These are phyloP conservation scores for Hylodesmum podocarpum DNA, from an alignment of 306 rosid genomes.

Conservation along the genomic window DNA sequence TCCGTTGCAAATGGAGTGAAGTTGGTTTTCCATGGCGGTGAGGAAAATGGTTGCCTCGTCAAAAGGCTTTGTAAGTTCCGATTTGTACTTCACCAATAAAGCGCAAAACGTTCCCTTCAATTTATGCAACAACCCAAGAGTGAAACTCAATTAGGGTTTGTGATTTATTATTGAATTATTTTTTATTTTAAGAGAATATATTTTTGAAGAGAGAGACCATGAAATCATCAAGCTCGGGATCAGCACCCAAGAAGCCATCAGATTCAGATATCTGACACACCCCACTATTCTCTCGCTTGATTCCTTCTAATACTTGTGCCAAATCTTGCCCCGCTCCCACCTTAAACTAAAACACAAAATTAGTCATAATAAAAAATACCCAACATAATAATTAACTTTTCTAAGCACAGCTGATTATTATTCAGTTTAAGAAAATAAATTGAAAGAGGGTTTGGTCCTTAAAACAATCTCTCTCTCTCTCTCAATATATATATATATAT, in stretches of 20 bases:
- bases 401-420: background rate
- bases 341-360: conserved; percentile 27
- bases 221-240: conserved; percentile 81
- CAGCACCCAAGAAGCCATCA: conserved; percentile 40
- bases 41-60: conserved; percentile 68
- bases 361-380: background rate
- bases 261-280: conserved; percentile 24
- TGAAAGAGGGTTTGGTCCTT: background rate
- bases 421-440: background rate
- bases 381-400: background rate
- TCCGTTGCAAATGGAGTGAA: conserved; percentile 48
- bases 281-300: conserved; percentile 34
- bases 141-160: conserved; percentile 36
- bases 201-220: conserved; percentile 47
- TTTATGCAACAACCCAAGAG: background rate
- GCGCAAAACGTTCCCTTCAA: conserved; percentile 59
- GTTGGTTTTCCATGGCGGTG: conserved; percentile 63
- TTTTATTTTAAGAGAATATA: background rate
- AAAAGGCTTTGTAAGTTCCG: conserved; percentile 62
- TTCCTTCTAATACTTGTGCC: conserved; percentile 48
- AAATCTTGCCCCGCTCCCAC: conserved; percentile 74
- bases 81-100: conserved; percentile 54
- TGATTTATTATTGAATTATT: background rate
- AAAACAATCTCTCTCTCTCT: no score
- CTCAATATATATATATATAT: background rate